phyloP scores from a whole-genome alignment of 805 yeast species.

The Suhomyces emberorum region DNA sequence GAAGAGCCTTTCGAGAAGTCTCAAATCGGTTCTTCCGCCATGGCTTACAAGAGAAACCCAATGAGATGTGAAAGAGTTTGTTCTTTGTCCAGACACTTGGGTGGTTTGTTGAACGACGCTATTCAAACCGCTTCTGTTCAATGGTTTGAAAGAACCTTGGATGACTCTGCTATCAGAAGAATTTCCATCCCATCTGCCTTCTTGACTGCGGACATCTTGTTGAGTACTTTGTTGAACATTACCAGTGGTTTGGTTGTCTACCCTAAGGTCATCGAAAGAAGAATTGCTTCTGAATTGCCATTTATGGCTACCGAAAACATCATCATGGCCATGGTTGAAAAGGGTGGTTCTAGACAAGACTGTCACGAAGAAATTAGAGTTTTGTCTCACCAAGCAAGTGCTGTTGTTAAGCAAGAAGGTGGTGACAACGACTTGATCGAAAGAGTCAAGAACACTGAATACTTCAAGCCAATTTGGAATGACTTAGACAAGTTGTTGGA shows the following conservation, averaged over 20 bases:
- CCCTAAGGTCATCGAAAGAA: conserved; percentile 97
- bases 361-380: conserved; percentile 98
- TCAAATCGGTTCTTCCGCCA: conserved; percentile 97
- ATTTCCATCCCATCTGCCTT: conserved; percentile 95
- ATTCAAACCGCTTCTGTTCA: conserved; percentile 96
- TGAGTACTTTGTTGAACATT: conserved; percentile 86
- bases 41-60: conserved; percentile 99
- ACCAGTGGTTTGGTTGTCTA: conserved; percentile 95
- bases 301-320: conserved; percentile 99
- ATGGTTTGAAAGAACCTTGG: conserved; percentile 99
- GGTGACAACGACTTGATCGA: conserved; percentile 97
- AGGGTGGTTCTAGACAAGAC: conserved; percentile 96
- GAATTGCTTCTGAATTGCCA: conserved; percentile 91
- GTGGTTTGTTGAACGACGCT: conserved; percentile 87
- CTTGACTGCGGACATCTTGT: conserved; percentile 89
- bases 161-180: conserved; percentile 97
- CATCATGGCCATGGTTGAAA: conserved; percentile 99
- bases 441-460: conserved; percentile 70
- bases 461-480: conserved; percentile 85
- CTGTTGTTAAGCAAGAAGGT: conserved; percentile 96
- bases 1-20: conserved; percentile 98
- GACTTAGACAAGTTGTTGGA: conserved; percentile 80
- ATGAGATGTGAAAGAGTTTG: conserved; percentile 99
- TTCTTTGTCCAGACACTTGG: conserved; percentile 94
- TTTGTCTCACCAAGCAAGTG: conserved; percentile 94